Evolutionary conservation across 192 early-diverging fungal genomes (phyloP), one percentile per base, ranked within the genome.

Genomic region (Piromyces finnis): DNA sequence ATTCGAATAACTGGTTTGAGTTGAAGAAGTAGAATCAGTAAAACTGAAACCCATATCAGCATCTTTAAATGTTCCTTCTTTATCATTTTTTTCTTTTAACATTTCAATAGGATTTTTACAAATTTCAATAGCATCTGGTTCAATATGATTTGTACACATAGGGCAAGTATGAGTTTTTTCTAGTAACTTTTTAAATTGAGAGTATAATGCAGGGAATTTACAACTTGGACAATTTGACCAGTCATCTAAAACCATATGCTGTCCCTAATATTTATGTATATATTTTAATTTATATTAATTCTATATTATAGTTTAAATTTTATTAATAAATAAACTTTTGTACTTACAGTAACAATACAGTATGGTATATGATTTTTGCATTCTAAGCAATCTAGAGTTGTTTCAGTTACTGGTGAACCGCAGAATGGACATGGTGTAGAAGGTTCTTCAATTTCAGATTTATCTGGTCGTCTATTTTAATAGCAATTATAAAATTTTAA

Each of bases 291-390:
- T n/a, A n/a, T n/a, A n/a, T n/a, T n/a, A n/a, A n/a, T n/a, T n/a
- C n/a, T n/a, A n/a, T n/a, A n/a, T n/a, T n/a, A n/a, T n/a, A n/a
- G 15, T 39, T 39, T 15, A 39, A 39, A 35, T 7, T 22, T 79
- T 28, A 16, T 28, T 35, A 82, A 9, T 77, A 18, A 78, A 32
- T 29, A 12, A 27, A n/a, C 12, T 12, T n/a, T 32, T 32, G 9
- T 29, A 51, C 83, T 29, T 84, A 90, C 89, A 32, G 89, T 85
- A n/a, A 86, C 89, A 79, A 90, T 88, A 81, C 89, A 90, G 79
- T 90, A 90, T 22, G 88, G 89, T n/a, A 88, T 18, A 59, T 87
- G 86, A 79, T 88, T 89, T 82, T 90, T 89, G 86, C 89, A 90
- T 77, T 87, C 86, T 37, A 81, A 80, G 81, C 89, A 90, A 78